Evolutionary conservation across 441 rosid genomes (phyloP).

Genomic region (Monsonia emarginata): DNA sequence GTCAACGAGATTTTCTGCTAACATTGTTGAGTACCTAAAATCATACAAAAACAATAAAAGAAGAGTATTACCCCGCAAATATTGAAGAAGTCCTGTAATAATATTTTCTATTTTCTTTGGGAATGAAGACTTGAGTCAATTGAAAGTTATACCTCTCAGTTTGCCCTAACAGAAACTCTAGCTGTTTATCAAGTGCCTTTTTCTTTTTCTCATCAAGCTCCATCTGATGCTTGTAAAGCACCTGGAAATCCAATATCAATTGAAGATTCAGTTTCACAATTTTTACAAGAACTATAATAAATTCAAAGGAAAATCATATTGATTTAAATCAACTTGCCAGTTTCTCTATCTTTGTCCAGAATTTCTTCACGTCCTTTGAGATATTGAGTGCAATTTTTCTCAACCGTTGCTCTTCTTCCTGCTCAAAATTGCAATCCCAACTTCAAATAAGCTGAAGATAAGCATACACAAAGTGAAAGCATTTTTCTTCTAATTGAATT

Average conservation of each 20-base stretch:
- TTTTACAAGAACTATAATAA: conserved; percentile 11
- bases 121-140: not conserved
- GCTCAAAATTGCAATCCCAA: conserved; percentile 20
- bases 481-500: not conserved
- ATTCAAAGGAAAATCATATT: conserved; percentile 15
- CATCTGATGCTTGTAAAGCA: conserved; percentile 90
- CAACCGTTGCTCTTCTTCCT: conserved; percentile 92
- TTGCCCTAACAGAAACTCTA: conserved; percentile 93
- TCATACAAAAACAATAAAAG: not conserved
- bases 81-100: not conserved
- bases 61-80: conserved; percentile 11
- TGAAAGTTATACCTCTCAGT: conserved; percentile 66
- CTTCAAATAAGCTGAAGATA: conserved; percentile 1
- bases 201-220: conserved; percentile 94
- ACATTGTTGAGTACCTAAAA: conserved; percentile 93
- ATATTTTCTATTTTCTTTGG: not conserved
- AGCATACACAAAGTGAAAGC: not conserved
- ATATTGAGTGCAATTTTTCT: conserved; percentile 83
- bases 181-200: conserved; percentile 94
- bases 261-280: conserved; percentile 7
- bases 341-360: conserved; percentile 95
- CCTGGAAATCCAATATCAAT: conserved; percentile 34
- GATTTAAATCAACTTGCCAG: conserved; percentile 46
- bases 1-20: conserved; percentile 91
- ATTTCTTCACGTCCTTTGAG: conserved; percentile 91